Conservation (phyloP, 345 rosid genomes). For the Draba incana region DNA sequence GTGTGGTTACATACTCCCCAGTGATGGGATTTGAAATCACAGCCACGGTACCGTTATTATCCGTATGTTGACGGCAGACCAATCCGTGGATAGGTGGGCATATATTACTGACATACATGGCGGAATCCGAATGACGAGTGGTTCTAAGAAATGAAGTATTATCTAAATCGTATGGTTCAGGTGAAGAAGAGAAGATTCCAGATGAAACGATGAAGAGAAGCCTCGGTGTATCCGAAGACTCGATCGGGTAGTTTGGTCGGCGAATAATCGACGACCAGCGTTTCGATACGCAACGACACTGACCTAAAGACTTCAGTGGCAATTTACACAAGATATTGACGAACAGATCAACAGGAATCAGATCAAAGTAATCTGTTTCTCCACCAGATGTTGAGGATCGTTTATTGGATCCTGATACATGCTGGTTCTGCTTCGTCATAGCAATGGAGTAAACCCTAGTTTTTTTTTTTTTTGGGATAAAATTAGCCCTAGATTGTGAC, state of each 20-base stretch:
- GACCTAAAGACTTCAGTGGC: background rate
- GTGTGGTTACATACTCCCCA: background rate
- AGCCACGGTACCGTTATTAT: background rate
- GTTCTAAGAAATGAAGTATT: background rate
- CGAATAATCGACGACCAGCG: slow-evolving; percentile 23
- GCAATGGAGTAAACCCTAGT: background rate
- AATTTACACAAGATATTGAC: background rate
- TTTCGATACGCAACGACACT: slow-evolving; percentile 23
- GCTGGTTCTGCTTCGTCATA: no score
- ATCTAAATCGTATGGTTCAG: background rate
- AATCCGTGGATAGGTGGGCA: background rate
- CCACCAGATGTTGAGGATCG: background rate
- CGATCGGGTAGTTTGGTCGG: slow-evolving; percentile 7
- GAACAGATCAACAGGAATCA: no score
- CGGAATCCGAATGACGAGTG: background rate
- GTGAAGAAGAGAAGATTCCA: background rate
- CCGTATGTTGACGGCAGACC: background rate
- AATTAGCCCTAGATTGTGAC: background rate
- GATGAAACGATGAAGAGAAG: background rate
- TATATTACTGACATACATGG: no score
- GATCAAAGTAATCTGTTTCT: no score
- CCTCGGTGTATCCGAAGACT: background rate
- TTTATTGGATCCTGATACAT: no score
- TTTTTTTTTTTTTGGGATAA: no score
- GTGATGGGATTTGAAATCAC: slow-evolving; percentile 19